Evolutionary conservation across 169 alveolate genomes (phyloP).

Genomic region (Plasmodium yoelii): DNA sequence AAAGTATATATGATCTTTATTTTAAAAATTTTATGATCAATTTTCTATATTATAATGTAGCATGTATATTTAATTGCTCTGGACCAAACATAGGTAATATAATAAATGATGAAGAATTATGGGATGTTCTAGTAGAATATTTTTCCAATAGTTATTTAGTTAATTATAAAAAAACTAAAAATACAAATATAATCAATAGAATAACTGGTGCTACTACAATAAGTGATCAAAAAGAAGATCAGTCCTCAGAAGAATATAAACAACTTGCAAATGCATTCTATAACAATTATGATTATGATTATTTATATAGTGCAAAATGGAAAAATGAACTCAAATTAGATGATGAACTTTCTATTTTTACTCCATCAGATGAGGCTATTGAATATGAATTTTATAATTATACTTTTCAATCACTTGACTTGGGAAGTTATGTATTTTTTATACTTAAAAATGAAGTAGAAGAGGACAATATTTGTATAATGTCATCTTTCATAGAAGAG

Average conservation of each 20-base stretch:
- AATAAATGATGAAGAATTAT: constrained; percentile 56
- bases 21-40: constrained; percentile 72
- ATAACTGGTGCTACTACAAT: not conserved
- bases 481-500: constrained; percentile 50
- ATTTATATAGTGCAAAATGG: constrained; percentile 72
- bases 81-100: constrained; percentile 40
- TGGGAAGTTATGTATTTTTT: constrained; percentile 44
- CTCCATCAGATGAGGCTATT: constrained; percentile 53
- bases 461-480: constrained; percentile 59
- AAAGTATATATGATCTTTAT: constrained; percentile 54
- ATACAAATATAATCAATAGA: not conserved
- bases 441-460: constrained; percentile 50
- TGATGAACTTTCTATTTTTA: constrained; percentile 58
- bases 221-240: not conserved
- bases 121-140: constrained; percentile 49
- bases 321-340: constrained; percentile 42
- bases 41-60: constrained; percentile 56
- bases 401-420: constrained; percentile 55
- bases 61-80: constrained; percentile 59
- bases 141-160: constrained; percentile 51
- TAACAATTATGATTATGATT: constrained; percentile 47
- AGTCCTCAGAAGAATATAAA: constrained; percentile 5
- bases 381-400: constrained; percentile 75
- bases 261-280: constrained; percentile 30
- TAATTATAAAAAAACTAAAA: constrained; percentile 38